Conservation (phyloP, 2,329 filamentous ascomycete species). For the Fragosphaeria purpurea region DNA sequence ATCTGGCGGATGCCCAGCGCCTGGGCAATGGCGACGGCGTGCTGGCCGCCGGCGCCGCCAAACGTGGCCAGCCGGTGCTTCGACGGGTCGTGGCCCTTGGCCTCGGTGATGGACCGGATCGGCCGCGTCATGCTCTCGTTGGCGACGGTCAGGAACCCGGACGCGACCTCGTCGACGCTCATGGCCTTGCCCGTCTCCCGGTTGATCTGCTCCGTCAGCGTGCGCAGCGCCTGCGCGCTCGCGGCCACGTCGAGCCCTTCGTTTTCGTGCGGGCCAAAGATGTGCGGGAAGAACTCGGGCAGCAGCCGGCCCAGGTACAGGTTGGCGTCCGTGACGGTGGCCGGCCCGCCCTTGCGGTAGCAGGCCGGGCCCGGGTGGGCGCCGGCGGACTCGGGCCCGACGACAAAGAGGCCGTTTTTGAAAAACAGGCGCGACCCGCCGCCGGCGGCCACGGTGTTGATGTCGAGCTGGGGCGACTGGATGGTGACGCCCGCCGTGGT, state of each 20-base stretch:
- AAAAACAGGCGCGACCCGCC: constrained; percentile 80
- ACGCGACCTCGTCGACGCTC: constrained; percentile 74
- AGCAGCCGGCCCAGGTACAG: constrained; percentile 73
- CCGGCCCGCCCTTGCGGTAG: constrained; percentile 79
- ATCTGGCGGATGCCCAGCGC: constrained; percentile 79
- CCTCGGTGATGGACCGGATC: constrained; percentile 83
- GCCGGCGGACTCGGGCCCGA: constrained; percentile 80
- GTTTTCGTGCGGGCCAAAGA: constrained; percentile 84
- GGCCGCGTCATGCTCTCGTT: constrained; percentile 89
- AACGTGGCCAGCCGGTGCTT: constrained; percentile 88
- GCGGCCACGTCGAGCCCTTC: constrained; percentile 67
- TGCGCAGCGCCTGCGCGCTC: constrained; percentile 64
- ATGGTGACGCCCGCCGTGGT: constrained; percentile 72
- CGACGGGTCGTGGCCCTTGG: constrained; percentile 82
- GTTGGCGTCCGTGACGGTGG: constrained; percentile 92
- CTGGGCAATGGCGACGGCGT: constrained; percentile 83
- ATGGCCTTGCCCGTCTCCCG: constrained; percentile 61
- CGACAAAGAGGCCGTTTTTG: constrained; percentile 80
- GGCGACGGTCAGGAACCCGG: constrained; percentile 80
- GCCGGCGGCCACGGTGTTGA: constrained; percentile 89
- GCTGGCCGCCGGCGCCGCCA: constrained; percentile 83
- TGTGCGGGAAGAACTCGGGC: constrained; percentile 89
- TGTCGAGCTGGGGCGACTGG: constrained; percentile 83
- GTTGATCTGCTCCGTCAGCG: constrained; percentile 70
- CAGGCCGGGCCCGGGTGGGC: constrained; percentile 86